phyloP scores from a whole-genome alignment of 331 rosid genomes.

The Saraca asoca region DNA sequence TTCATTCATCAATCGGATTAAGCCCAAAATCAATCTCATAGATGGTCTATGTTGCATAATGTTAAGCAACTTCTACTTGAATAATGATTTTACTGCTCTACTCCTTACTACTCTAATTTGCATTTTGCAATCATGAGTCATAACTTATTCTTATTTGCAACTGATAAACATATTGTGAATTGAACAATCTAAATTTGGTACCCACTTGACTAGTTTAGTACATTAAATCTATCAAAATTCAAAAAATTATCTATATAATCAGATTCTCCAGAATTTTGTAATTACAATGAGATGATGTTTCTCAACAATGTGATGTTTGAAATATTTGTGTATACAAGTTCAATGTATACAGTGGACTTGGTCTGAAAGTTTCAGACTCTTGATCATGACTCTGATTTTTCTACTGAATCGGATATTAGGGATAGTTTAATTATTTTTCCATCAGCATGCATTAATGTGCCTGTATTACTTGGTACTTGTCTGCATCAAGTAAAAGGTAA shows the following conservation, averaged over 20 bases:
- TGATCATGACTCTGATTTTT: not conserved
- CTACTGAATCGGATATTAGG: not conserved
- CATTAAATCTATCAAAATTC: too few species aligned
- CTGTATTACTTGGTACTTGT: not conserved
- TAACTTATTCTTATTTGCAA: too few species aligned
- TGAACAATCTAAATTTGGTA: too few species aligned
- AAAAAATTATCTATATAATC: too few species aligned
- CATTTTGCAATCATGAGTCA: too few species aligned
- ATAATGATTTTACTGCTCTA: not conserved
- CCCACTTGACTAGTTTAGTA: too few species aligned
- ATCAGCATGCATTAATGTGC: not conserved
- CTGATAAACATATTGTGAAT: too few species aligned
- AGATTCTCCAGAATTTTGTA: too few species aligned
- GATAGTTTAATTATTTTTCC: not conserved
- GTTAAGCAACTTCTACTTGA: not conserved
- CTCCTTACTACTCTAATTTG: too few species aligned
- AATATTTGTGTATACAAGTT: not conserved
- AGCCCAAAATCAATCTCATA: not conserved
- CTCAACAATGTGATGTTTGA: too few species aligned
- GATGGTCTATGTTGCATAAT: not conserved
- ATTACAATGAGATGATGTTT: too few species aligned
- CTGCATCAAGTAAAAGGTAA: conserved; percentile 1
- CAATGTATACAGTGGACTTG: not conserved
- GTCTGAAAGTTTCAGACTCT: not conserved
- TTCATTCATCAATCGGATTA: not conserved